Conservation (phyloP, 192 early-diverging fungal species). For the Lobosporangium transversale region DNA sequence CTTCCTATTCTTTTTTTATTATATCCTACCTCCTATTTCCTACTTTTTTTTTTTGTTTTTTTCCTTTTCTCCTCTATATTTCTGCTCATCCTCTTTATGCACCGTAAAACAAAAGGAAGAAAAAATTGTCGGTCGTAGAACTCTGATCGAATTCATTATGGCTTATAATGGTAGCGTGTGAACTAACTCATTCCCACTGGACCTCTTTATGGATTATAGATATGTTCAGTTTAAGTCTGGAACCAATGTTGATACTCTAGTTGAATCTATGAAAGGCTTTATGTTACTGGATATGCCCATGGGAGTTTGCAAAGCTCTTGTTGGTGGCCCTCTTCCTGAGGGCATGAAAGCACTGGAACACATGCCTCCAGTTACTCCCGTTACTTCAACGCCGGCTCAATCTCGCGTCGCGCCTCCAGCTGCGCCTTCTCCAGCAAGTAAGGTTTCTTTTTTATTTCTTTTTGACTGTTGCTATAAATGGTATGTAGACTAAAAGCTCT, state of each 20-base stretch:
- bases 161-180: no score
- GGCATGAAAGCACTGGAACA: slow-evolving; percentile 83
- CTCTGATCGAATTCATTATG: no score
- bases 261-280: slow-evolving; percentile 79
- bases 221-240: slow-evolving; percentile 83
- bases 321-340: slow-evolving; percentile 80
- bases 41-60: slow-evolving; percentile 2
- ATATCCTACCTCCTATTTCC: not conserved
- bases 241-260: slow-evolving; percentile 67
- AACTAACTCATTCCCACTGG: no score
- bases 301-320: slow-evolving; percentile 72
- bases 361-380: slow-evolving; percentile 48
- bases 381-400: slow-evolving; percentile 14
- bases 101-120: no score
- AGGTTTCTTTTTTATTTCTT: not conserved
- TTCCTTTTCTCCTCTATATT: not conserved
- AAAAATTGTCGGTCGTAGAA: no score
- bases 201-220: slow-evolving; percentile 51
- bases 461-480: not conserved
- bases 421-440: slow-evolving; percentile 30
- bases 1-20: slow-evolving; percentile 3
- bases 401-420: slow-evolving; percentile 34
- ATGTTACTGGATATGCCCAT: slow-evolving; percentile 77
- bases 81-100: not conserved
- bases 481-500: not conserved